Evolutionary conservation across 2,329 filamentous ascomycete species (phyloP), one percentile per base, ranked within the genome.

Genomic region (Colletotrichum sp.): DNA sequence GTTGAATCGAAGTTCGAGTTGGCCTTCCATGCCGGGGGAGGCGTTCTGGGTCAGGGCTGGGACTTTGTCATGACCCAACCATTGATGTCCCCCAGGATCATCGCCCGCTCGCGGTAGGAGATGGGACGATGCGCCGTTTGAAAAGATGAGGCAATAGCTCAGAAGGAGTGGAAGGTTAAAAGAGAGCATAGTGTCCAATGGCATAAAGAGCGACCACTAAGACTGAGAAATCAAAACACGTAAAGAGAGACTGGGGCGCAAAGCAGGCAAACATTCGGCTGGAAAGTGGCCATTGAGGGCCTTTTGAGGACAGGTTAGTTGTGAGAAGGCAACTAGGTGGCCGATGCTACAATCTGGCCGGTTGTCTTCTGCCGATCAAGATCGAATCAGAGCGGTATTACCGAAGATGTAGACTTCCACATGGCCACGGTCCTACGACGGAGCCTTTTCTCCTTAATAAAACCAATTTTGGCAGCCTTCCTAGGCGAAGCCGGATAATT

Each of bases 251-350:
- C 44, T 49, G n/a, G n/a, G 1, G 11, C n/a, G 39, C 5, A 44
- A 49, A 22, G 39, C 11, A n/a, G 1, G 11, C 0, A 0, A 12
- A n/a, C 6, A 11, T 49, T 22, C 0, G 15, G 1, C 11, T 22
- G 0, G 11, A 13, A 7, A 0, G n/a, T 49, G 19, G 9, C 7
- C 9, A n/a, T 8, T 49, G 0, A 19, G 39, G 19, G n/a, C 3
- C 11, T 52, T 52, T 52, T 52, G 44, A 52, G n/a, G n/a, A 22
- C n/a, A 22, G 0, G n/a, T 0, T 13, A 52, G 6, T 52, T 22
- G 5, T 19, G 36, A 8, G 7, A 44, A 44, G 30, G 30, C 30
- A 13, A 13, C 30, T 32, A 13, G 5, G 30, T 13, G 30, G 30
- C 30, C 2, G 34, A 39, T 39, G 7, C 1, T 16, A 22, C 11